Evolutionary conservation across 352 stramenopile species (phyloP), one percentile per base, ranked within the genome.

Genomic region (Hyaloperonospora brassicae): DNA sequence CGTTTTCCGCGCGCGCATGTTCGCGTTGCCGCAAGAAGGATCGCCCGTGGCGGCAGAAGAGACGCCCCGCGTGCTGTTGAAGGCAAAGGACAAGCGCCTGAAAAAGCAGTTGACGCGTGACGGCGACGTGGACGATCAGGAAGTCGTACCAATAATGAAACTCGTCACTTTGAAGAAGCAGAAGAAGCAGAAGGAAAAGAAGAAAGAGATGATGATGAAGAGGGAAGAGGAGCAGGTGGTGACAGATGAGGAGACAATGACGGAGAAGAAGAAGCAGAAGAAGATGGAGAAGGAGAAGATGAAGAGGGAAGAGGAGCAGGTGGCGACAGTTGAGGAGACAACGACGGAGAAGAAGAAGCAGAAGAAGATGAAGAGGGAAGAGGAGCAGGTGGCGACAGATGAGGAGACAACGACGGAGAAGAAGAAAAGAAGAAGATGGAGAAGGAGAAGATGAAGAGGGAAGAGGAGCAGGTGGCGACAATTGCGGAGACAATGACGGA

Each of bases 1-100:
- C 22, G 69, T 66, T 14, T 89, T 89, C 60, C 67, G 66, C 6
- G 63, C 55, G 36, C 64, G 63, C 5, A 84, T 89, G 73, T 87
- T 89, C 50, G 72, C 86, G 34, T 34, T 71, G 14, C 68, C 59
- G 9, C 54, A 42, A 52, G 64, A 44, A 50, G 52, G 40, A 30
- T 39, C 50, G 30, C 6, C 17, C 8, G 25, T 17, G 1, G 8
- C 21, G 22, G 22, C 27, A 5, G 11, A 42, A 1, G 64, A 62
- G 1, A 58, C 73, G 27, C 63, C 70, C 5, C 52, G 65, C 11
- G 70, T 81, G 30, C 62, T 74, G 61, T 80, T 74, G 57, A 87
- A 75, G 53, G 4, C 41, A 0, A 61, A 68, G 12, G 25, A 48
- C 47, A 68, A 62, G 39, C 59, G 62, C 25, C 40, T 34, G 30